Evolutionary conservation across 352 stramenopile genomes (phyloP).

Genomic region (Elongisporangium prolatum): DNA sequence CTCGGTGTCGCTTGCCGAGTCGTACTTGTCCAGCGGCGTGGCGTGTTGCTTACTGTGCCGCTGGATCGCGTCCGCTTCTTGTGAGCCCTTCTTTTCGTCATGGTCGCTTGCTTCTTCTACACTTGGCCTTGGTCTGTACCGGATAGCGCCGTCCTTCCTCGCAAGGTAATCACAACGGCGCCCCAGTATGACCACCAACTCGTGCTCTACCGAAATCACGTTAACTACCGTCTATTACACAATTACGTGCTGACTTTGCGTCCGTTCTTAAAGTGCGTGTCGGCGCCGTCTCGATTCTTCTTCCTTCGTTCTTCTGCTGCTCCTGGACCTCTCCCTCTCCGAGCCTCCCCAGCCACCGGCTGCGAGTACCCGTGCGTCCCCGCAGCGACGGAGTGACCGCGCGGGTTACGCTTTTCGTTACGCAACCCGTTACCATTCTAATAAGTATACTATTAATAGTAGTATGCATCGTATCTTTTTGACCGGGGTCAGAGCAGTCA

Average conservation of each 20-base stretch:
- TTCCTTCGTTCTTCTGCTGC: neutral
- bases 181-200: neutral
- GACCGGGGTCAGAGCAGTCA: too few relatives aligned
- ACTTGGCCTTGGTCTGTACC: neutral
- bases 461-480: too few relatives aligned
- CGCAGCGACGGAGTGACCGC: too few relatives aligned
- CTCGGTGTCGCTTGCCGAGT: neutral
- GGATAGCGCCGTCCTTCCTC: neutral
- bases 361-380: too few relatives aligned
- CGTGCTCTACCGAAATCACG: neutral
- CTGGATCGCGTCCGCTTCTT: neutral
- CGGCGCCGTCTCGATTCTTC: too few relatives aligned
- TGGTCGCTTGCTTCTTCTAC: neutral
- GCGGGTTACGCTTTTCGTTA: too few relatives aligned
- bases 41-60: neutral
- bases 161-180: neutral
- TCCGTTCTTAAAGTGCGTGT: neutral
- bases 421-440: too few relatives aligned
- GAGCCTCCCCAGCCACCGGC: too few relatives aligned
- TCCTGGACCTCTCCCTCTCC: neutral
- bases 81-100: neutral
- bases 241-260: neutral
- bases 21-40: neutral
- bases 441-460: too few relatives aligned
- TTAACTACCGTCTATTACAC: neutral